Conservation (phyloP, 257 asterid genomes). For the Solanum gandarillasii region DNA sequence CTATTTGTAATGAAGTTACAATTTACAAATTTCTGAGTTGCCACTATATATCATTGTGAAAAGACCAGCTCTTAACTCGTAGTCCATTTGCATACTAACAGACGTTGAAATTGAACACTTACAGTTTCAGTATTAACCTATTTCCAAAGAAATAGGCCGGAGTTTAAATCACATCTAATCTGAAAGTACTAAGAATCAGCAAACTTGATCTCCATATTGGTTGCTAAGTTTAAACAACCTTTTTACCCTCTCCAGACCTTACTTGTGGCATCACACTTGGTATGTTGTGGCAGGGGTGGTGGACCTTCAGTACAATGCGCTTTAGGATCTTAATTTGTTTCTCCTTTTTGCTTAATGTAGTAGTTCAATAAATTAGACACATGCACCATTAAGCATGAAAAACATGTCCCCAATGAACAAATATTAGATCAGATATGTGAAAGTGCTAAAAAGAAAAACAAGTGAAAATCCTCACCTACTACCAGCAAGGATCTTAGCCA, state of each 20-base stretch:
- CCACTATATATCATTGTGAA: not conserved
- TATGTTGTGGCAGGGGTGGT: not conserved
- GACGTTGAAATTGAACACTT: not conserved
- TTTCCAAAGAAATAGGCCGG: not conserved
- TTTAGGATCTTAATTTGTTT: not conserved
- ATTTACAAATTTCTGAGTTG: not conserved
- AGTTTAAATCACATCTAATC: not conserved
- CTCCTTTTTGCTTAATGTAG: not conserved
- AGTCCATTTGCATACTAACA: not conserved
- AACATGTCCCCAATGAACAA: not conserved
- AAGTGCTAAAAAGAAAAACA: not conserved
- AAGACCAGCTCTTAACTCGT: not conserved
- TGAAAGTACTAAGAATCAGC: not conserved
- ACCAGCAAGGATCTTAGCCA: slow-evolving; percentile 99
- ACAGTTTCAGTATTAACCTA: not conserved
- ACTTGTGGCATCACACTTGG: not conserved
- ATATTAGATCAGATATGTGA: not conserved
- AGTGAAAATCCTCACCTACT: slow-evolving; percentile 44
- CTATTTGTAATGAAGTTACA: not conserved
- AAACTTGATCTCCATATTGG: not conserved
- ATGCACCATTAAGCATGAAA: not conserved
- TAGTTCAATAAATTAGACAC: not conserved
- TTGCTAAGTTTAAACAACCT: not conserved
- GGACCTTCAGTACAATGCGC: not conserved
- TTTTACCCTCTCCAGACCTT: not conserved